A percentile compares a stretch with the other conserved stretches of the same genome.
Conservation (phyloP, 2,329 filamentous ascomycete species). For the Aspergillus melleus region DNA sequence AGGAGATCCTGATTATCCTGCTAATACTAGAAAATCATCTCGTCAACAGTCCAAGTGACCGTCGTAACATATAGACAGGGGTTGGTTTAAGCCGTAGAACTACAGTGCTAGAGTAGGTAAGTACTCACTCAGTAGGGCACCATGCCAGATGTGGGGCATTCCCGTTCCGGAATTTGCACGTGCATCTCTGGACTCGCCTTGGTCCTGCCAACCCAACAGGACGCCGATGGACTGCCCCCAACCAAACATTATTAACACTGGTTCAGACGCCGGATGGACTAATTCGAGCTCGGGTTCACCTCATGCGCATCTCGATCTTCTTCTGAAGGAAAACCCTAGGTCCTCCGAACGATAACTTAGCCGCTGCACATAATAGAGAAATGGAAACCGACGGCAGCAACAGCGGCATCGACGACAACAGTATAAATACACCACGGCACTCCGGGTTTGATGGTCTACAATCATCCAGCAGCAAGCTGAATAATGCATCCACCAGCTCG, state of each 20-base stretch:
- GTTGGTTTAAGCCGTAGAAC: no score
- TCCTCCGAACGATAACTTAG: background rate
- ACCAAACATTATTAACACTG: background rate
- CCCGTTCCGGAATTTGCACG: slow-evolving; percentile 6
- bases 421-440: background rate
- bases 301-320: slow-evolving; percentile 12
- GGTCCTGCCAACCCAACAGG: no score
- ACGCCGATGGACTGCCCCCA: no score
- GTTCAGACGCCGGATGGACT: slow-evolving; percentile 25
- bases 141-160: background rate
- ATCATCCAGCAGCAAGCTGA: background rate
- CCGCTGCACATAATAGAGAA: background rate
- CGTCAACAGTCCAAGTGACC: no score
- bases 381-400: slow-evolving; percentile 10
- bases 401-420: background rate
- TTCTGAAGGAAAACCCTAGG: slow-evolving; percentile 4
- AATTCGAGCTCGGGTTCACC: slow-evolving; percentile 20
- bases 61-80: no score
- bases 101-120: no score
- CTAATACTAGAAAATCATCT: background rate
- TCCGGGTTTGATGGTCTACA: slow-evolving; percentile 6
- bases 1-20: background rate
- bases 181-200: slow-evolving; percentile 8
- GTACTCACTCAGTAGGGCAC: no score
- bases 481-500: background rate